Evolutionary conservation across 176 grass and related monocot species (phyloP), one percentile per base, ranked within the genome.

Genomic region (Eleusine indica): DNA sequence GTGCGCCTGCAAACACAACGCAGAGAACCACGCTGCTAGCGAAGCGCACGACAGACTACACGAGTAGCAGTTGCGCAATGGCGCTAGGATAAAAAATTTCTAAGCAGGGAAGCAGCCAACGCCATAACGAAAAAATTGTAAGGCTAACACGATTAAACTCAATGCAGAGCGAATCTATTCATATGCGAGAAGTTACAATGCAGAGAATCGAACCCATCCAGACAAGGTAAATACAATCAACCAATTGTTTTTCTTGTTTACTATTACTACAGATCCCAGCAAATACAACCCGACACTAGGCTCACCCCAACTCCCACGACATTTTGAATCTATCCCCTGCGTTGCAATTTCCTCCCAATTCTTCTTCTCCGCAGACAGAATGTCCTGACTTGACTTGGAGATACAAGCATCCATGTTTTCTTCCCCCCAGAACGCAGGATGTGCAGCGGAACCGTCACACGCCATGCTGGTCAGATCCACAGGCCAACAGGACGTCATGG

Each of bases 141-240:
- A 60, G 21, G n/a, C 57, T 22, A 9, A n/a, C 5, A 44, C 14
- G 14, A 13, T 53, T 15, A 16, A 51, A 51, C 48, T 51, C 13
- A 2, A 51, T 15, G 29, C 69, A 49, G 40, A 67, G 74, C 32
- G n/a, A 61, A 84, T 60, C 62, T 51, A 57, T 88, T 79, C 25
- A 28, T 80, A 78, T 65, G 9, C 64, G 66, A 82, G 2, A 66
- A 68, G 76, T 77, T 82, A 89, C 88, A 90, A 82, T 3, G 78
- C 83, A 61, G 73, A 12, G 19, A 79, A 79, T 4, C 29, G 41
- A 77, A 74, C 49, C 64, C 74, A 84, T 42, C 47, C 25, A 58
- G 74, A 86, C 80, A 79, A 18, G 30, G 32, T 39, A 44, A 28
- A 68, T 68, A 86, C 74, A 79, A 5, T 60, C 79, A 90, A 68